These are phyloP conservation scores for Amaranthus palmeri DNA, from an alignment of 148 eudicot genomes.

Conservation along the genomic window DNA sequence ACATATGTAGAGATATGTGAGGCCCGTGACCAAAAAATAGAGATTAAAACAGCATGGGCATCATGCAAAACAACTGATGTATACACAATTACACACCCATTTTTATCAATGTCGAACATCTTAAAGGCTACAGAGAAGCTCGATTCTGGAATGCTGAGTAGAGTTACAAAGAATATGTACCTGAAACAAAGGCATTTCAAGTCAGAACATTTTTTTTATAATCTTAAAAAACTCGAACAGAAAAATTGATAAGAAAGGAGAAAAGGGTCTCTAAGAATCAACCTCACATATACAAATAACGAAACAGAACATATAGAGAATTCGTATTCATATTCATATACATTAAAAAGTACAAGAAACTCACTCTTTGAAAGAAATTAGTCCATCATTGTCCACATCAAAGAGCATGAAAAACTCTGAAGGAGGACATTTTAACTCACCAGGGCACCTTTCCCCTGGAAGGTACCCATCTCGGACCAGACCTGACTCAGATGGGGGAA, in stretches of 20 bases:
- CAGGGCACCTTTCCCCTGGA: constrained; percentile 53
- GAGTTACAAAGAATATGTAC: constrained; percentile 68
- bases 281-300: neutral
- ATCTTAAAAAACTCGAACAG: neutral
- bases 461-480: constrained; percentile 56
- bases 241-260: neutral
- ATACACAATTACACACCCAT: constrained; percentile 58
- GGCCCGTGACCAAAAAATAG: neutral
- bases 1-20: neutral
- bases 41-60: neutral
- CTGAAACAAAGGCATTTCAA: constrained; percentile 28
- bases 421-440: constrained; percentile 47
- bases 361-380: constrained; percentile 65
- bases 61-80: neutral
- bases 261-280: neutral
- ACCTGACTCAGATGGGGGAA: constrained; percentile 64
- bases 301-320: neutral
- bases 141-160: constrained; percentile 67
- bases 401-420: constrained; percentile 63
- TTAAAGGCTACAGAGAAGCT: constrained; percentile 65
- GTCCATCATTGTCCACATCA: constrained; percentile 58
- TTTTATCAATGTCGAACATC: constrained; percentile 60
- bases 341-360: constrained; percentile 17
- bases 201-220: neutral
- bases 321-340: neutral